Percentiles rank a stretch among this genome's conserved stretches.
These are phyloP conservation scores for Ceratobasidium sp. DNA, from an alignment of 1,284 basidiomycete genomes.

Conservation along the genomic window DNA sequence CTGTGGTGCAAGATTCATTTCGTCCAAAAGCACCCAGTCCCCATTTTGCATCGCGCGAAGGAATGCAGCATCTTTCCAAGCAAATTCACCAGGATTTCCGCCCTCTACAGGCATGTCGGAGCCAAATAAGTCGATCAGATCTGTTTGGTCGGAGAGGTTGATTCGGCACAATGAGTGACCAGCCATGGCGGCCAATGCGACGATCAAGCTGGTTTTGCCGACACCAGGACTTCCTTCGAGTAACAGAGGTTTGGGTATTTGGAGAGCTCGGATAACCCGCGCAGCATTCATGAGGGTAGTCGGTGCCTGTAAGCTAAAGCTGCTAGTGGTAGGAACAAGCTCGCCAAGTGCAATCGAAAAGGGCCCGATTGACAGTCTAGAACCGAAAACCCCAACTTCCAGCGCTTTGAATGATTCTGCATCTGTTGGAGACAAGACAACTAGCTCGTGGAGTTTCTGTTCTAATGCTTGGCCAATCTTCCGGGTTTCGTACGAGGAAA, in stretches of 20 bases:
- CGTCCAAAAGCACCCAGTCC: constrained; percentile 96
- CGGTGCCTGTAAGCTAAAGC: constrained; percentile 87
- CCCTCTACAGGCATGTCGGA: constrained; percentile 96
- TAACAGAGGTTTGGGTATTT: constrained; percentile 90
- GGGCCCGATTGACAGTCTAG: constrained; percentile 69
- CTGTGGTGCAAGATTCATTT: constrained; percentile 98
- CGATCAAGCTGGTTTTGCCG: constrained; percentile 96
- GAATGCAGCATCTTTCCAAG: constrained; percentile 98
- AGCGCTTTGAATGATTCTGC: constrained; percentile 78
- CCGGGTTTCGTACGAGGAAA: constrained; percentile 2
- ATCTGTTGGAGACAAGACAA: constrained; percentile 54
- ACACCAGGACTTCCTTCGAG: constrained; percentile 98
- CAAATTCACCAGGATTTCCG: constrained; percentile 90
- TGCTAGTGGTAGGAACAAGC: constrained; percentile 45
- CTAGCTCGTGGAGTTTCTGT: constrained; percentile 57
- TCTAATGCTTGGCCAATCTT: constrained; percentile 43
- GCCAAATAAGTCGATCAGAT: constrained; percentile 95
- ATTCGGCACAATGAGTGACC: constrained; percentile 91
- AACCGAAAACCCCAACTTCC: constrained; percentile 60
- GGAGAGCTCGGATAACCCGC: constrained; percentile 89
- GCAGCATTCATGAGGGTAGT: constrained; percentile 90
- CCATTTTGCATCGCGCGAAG: constrained; percentile 91
- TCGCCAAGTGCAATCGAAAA: constrained; percentile 77
- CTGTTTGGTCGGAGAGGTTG: constrained; percentile 98
- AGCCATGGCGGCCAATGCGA: constrained; percentile 83